Conservation (phyloP, 768 basidiomycete species). For the Lactarius quietus region DNA sequence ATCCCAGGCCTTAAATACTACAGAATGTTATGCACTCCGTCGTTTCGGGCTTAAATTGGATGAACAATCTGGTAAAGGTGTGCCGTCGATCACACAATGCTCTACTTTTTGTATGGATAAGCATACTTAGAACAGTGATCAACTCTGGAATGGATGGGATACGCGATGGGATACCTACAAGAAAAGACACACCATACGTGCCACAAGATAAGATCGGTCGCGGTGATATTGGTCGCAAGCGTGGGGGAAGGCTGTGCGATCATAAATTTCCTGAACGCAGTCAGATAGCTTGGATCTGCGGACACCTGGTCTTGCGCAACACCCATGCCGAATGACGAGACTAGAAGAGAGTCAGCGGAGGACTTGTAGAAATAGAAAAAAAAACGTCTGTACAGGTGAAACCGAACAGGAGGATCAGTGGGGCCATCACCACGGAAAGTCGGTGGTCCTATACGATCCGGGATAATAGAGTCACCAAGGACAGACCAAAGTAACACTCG, state of each 20-base stretch:
- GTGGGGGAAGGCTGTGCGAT: slow-evolving; percentile 10
- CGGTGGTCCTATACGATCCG: slow-evolving; percentile 18
- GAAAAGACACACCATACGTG: slow-evolving; percentile 4
- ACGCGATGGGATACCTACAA: too few species aligned
- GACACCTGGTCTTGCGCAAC: background rate
- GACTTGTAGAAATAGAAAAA: background rate
- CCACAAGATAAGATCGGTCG: slow-evolving; percentile 10
- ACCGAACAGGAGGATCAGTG: slow-evolving; percentile 18
- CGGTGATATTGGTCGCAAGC: slow-evolving; percentile 18
- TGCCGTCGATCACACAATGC: background rate
- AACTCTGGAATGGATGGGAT: background rate
- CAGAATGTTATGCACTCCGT: background rate
- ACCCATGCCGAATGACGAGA: slow-evolving; percentile 12
- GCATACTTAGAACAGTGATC: background rate
- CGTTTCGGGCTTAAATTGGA: background rate
- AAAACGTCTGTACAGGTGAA: slow-evolving; percentile 9
- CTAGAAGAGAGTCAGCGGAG: slow-evolving; percentile 5
- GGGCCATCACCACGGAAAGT: slow-evolving; percentile 8
- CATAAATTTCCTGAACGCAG: background rate
- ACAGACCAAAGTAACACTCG: slow-evolving; percentile 5
- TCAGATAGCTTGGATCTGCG: background rate
- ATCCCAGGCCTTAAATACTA: background rate
- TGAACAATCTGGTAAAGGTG: background rate
- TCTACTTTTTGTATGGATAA: background rate
- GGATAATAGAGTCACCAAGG: slow-evolving; percentile 19